Evolutionary conservation across 495 filamentous ascomycete species (phyloP), one percentile per base, ranked within the genome.

Genomic region (Diplogelasinospora grovesii): DNA sequence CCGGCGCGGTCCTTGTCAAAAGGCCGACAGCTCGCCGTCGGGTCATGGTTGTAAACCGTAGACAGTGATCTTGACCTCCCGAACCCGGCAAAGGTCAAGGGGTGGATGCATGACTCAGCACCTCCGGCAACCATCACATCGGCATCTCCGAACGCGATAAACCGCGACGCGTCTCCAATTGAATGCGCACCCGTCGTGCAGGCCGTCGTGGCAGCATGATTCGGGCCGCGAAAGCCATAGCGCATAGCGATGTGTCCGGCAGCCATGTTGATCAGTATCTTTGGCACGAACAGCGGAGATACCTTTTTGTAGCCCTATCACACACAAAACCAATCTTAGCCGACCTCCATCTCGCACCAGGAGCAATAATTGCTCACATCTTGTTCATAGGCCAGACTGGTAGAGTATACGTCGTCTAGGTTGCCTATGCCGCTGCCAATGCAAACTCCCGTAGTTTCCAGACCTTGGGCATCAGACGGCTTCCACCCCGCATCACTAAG

Each of bases 341-440:
- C 41, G 14, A 8, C 4, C 34, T 18, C n/a, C 25, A 21, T 15
- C 25, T 2, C 23, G 34, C 15, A 22, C 30, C 22, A 36, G 42
- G 6, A 31, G 27, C 33, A n/a, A n/a, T n/a, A n/a, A n/a, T n/a
- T n/a, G n/a, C 77, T 66, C 48, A 88, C 88, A 45, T 81, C 79
- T 66, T 77, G 73, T 26, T 84, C 73, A 63, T 83, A 93, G 2
- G 76, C 75, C 29, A 94, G 56, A 28, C 83, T 86, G 1, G 88
- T 90, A 44, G 81, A 64, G 61, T 90, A 95, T 7, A 92, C 75
- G 48, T 95, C 88, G 16, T 93, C 84, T 25, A 98, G 74, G 56
- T 86, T 95, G 5, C 92, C 92, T 53, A 98, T 97, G 3, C 92
- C 92, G 31, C 88, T 95, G n/a, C 92, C 92, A 13, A 98, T 65